A percentile compares a stretch with the other conserved stretches of the same genome.
Evolutionary conservation across 1,139 yeast genomes (phyloP).

Genomic region (Debaryomyces sp.): DNA sequence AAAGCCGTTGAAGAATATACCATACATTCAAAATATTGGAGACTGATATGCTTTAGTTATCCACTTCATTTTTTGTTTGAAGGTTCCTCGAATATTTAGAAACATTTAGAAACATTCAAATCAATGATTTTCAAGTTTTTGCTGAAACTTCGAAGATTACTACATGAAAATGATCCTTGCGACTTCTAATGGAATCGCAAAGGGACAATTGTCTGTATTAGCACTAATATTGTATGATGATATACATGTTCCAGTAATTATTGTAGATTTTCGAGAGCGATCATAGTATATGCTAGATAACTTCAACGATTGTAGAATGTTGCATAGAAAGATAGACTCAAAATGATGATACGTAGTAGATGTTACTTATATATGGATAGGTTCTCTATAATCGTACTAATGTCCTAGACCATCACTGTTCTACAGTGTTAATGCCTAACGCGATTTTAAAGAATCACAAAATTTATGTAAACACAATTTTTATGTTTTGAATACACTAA

Average conservation of each 20-base stretch:
- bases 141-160: not conserved
- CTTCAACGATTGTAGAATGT: not conserved
- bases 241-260: not conserved
- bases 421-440: not conserved
- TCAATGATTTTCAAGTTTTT: not conserved
- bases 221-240: not conserved
- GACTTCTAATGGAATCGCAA: no score
- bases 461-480: not conserved
- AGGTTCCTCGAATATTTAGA: no score
- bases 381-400: not conserved
- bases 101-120: not conserved
- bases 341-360: not conserved
- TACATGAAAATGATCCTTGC: not conserved
- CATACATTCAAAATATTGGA: no score
- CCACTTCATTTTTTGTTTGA: no score
- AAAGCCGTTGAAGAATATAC: no score
- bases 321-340: not conserved
- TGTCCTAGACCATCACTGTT: not conserved
- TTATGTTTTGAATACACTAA: not conserved
- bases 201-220: not conserved
- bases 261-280: not conserved
- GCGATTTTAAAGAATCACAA: slow-evolving; percentile 1
- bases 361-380: not conserved
- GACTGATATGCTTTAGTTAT: no score
- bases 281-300: not conserved